Evolutionary conservation across 768 basidiomycete genomes (phyloP).

Genomic region (Floccularia luteovirens): DNA sequence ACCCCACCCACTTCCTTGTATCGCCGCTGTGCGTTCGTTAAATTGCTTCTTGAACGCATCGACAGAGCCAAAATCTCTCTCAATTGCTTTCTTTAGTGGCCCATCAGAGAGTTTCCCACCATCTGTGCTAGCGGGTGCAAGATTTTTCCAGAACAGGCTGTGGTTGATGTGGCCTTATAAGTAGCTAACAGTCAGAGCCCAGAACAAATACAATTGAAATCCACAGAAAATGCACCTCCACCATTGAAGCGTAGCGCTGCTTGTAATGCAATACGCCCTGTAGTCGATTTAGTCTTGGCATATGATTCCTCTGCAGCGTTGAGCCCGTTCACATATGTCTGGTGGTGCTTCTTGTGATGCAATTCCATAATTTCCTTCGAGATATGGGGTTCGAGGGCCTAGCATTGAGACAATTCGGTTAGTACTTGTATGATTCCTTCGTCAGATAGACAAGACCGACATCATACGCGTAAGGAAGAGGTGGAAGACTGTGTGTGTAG

Average conservation of each 20-base stretch:
- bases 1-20: constrained; percentile 98
- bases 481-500: constrained; percentile 16
- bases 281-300: constrained; percentile 56
- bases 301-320: constrained; percentile 84
- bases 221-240: constrained; percentile 53
- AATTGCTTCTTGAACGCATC: constrained; percentile 82
- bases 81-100: constrained; percentile 67
- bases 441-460: constrained; percentile 9
- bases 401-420: not conserved
- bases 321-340: constrained; percentile 88
- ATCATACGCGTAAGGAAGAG: constrained; percentile 23
- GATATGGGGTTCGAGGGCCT: constrained; percentile 90
- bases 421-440: not conserved
- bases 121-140: constrained; percentile 61
- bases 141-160: constrained; percentile 96
- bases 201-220: constrained; percentile 4
- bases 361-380: constrained; percentile 88
- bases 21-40: constrained; percentile 81
- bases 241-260: constrained; percentile 95
- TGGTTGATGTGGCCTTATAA: constrained; percentile 84
- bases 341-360: constrained; percentile 94
- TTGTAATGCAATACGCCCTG: constrained; percentile 82
- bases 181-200: not conserved
- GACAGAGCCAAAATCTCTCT: constrained; percentile 79
- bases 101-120: constrained; percentile 64